Conservation (phyloP, 2,329 filamentous ascomycete genomes). For the Aspergillus floridensis region DNA sequence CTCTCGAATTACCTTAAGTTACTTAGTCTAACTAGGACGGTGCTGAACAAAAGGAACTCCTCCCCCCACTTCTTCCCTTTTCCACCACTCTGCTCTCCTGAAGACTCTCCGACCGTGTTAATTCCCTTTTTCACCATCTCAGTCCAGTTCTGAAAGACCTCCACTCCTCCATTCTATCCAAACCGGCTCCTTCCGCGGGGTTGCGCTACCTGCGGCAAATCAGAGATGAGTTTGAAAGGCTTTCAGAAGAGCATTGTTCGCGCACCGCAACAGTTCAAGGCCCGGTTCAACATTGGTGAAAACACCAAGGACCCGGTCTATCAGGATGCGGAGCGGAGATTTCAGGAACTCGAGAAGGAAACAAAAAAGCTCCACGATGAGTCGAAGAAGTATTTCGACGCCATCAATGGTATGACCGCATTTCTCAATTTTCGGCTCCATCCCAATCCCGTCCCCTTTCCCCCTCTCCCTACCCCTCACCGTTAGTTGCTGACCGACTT, state of each 20-base stretch:
- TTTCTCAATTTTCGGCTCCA: background rate
- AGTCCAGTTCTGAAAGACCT: background rate
- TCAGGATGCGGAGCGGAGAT: constrained; percentile 88
- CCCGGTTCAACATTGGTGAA: constrained; percentile 92
- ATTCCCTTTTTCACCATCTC: background rate
- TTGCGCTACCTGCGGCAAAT: constrained; percentile 4
- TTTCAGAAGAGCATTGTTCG: constrained; percentile 85
- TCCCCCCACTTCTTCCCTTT: constrained; percentile 10
- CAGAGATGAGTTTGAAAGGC: constrained; percentile 90
- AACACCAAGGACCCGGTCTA: constrained; percentile 94
- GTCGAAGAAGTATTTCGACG: constrained; percentile 94
- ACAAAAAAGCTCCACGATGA: constrained; percentile 97
- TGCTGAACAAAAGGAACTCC: constrained; percentile 11
- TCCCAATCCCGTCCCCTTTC: background rate
- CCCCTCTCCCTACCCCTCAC: background rate
- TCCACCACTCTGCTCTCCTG: background rate
- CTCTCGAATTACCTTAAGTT: constrained; percentile 8
- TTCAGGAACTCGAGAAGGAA: constrained; percentile 89
- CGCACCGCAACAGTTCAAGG: constrained; percentile 88
- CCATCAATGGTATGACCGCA: constrained; percentile 71
- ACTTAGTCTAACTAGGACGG: background rate
- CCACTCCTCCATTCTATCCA: background rate
- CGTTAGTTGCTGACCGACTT: constrained; percentile 2
- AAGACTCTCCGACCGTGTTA: background rate
- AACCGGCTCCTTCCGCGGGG: constrained; percentile 6